Evolutionary conservation across 75 land plant genomes (phyloP).

Genomic region (Pinus tabuliformis): DNA sequence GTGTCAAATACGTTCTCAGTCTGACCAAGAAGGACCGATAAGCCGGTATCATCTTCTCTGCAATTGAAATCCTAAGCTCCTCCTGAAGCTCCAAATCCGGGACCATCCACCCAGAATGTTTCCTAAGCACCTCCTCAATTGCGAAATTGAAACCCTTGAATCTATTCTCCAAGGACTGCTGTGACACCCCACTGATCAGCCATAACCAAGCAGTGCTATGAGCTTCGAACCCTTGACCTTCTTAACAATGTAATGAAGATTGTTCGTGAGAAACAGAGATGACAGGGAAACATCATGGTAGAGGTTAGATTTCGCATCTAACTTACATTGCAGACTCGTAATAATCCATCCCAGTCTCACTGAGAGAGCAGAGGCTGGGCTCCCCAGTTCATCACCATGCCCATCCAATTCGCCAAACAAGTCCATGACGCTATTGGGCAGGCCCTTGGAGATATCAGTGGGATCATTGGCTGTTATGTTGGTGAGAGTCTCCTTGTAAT

Average conservation of each 20-base stretch:
- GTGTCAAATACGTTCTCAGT: constrained; percentile 19
- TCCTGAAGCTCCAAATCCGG: constrained; percentile 57
- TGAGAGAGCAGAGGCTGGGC: constrained; percentile 11
- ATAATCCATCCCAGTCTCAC: constrained; percentile 26
- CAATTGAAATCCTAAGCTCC: constrained; percentile 63
- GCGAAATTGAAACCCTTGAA: constrained; percentile 54
- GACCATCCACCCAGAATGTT: constrained; percentile 64
- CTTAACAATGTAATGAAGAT: constrained; percentile 61
- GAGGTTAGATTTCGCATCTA: constrained; percentile 39
- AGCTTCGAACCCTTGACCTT: constrained; percentile 60
- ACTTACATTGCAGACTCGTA: constrained; percentile 34
- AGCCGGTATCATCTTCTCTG: constrained; percentile 70
- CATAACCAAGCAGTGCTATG: constrained; percentile 34
- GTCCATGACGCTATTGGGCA: constrained; percentile 11
- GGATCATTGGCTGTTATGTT: constrained; percentile 43
- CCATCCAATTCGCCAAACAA: neutral
- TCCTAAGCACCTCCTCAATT: constrained; percentile 69
- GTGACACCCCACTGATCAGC: constrained; percentile 46
- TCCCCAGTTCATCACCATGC: neutral
- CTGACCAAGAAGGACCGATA: constrained; percentile 66
- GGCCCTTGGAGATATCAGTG: neutral
- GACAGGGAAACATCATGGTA: constrained; percentile 53
- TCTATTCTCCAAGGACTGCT: constrained; percentile 7
- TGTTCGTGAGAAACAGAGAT: constrained; percentile 70
- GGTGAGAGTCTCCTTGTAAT: constrained; percentile 30